Conservation (phyloP, 2,329 filamentous ascomycete genomes). For the Trichoderma asperellum region DNA sequence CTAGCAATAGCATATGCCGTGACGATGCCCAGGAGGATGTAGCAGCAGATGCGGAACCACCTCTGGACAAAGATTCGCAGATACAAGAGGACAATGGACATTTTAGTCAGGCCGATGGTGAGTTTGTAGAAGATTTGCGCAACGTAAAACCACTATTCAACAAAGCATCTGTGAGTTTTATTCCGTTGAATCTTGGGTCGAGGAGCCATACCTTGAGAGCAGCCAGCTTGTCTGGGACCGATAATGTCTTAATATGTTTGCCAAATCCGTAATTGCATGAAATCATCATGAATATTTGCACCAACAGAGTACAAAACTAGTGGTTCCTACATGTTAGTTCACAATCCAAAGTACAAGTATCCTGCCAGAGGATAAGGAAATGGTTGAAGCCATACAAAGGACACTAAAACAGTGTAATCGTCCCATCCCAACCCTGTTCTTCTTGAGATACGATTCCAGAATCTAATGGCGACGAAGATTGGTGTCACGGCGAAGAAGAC, state of each 20-base stretch:
- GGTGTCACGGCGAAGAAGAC: slow-evolving; percentile 50
- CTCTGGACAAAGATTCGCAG: slow-evolving; percentile 56
- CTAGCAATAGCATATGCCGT: slow-evolving; percentile 52
- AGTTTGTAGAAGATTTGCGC: slow-evolving; percentile 59
- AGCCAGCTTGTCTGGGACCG: slow-evolving; percentile 41
- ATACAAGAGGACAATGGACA: slow-evolving; percentile 57
- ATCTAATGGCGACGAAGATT: slow-evolving; percentile 45
- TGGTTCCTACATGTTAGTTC: background rate
- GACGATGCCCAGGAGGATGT: slow-evolving; percentile 48
- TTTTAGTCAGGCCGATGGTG: slow-evolving; percentile 57
- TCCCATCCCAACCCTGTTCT: slow-evolving; percentile 46
- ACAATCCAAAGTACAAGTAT: background rate
- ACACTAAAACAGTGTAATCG: slow-evolving; percentile 49
- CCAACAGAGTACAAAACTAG: slow-evolving; percentile 43
- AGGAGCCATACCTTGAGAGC: slow-evolving; percentile 43
- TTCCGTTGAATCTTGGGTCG: background rate
- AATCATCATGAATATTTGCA: slow-evolving; percentile 47
- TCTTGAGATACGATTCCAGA: slow-evolving; percentile 47
- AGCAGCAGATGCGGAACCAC: slow-evolving; percentile 51
- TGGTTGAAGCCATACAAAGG: slow-evolving; percentile 42
- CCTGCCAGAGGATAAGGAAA: background rate
- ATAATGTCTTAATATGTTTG: slow-evolving; percentile 45
- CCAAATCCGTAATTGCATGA: slow-evolving; percentile 50
- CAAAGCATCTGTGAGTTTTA: background rate
- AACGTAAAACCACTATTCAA: slow-evolving; percentile 52